These are phyloP conservation scores for Globisporangium irregulare DNA, from an alignment of 352 stramenopile species.

Conservation along the genomic window DNA sequence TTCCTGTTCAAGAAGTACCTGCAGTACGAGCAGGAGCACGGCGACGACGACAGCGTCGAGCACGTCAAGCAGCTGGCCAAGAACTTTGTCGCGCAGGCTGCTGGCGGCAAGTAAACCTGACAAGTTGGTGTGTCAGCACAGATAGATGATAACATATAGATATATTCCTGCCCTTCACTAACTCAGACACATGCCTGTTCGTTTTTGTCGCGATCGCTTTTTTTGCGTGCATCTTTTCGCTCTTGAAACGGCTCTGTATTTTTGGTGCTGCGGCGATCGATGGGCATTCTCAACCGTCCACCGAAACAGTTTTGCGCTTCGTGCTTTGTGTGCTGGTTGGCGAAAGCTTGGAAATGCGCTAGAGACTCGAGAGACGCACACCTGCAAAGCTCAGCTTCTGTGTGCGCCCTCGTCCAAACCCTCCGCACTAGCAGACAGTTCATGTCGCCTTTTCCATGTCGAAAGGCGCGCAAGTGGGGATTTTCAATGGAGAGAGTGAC, in stretches of 20 bases:
- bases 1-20: slow-evolving; percentile 98
- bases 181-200: neutral
- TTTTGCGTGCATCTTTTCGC: neutral
- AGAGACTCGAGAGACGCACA: neutral
- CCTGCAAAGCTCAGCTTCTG: neutral
- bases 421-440: neutral
- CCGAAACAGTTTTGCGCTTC: neutral
- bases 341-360: neutral
- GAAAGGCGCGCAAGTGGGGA: slow-evolving; percentile 9
- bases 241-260: neutral
- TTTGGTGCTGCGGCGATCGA: neutral
- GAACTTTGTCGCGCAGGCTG: slow-evolving; percentile 87
- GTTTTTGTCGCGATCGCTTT: neutral
- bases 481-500: slow-evolving; percentile 4
- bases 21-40: slow-evolving; percentile 92
- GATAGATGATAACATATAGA: slow-evolving; percentile 7
- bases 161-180: slow-evolving; percentile 5
- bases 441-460: slow-evolving; percentile 10
- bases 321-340: neutral
- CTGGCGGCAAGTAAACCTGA: slow-evolving; percentile 30
- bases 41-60: slow-evolving; percentile 81
- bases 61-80: slow-evolving; percentile 94
- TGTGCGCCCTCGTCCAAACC: neutral
- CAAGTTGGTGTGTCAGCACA: slow-evolving; percentile 1
- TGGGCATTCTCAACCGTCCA: neutral